Evolutionary conservation across 2,329 filamentous ascomycete species (phyloP).

Genomic region (Pestalotiopsis sp.): DNA sequence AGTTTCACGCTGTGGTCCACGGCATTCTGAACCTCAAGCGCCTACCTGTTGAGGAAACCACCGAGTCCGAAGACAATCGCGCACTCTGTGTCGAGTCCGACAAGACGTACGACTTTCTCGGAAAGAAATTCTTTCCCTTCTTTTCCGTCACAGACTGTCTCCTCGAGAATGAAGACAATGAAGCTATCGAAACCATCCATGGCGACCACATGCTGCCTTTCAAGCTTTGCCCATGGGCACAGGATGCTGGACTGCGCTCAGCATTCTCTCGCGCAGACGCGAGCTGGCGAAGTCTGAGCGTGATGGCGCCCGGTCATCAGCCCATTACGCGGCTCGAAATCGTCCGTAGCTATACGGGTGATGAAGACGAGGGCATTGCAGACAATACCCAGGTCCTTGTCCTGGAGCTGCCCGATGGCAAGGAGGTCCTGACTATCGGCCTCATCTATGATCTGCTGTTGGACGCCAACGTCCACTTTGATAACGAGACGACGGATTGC

Average conservation of each 20-base stretch:
- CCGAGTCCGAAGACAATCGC: too few species aligned
- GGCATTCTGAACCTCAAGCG: background rate
- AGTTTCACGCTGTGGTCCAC: slow-evolving; percentile 15
- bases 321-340: slow-evolving; percentile 23
- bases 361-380: background rate
- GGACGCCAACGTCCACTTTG: slow-evolving; percentile 15
- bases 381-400: slow-evolving; percentile 23
- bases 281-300: slow-evolving; percentile 24
- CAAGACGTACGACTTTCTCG: slow-evolving; percentile 10
- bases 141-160: slow-evolving; percentile 23
- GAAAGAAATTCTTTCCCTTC: slow-evolving; percentile 18
- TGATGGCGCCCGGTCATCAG: slow-evolving; percentile 18
- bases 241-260: slow-evolving; percentile 5
- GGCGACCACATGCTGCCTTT: slow-evolving; percentile 25
- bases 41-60: too few species aligned
- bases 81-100: too few species aligned
- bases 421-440: slow-evolving; percentile 23
- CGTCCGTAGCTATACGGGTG: background rate
- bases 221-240: slow-evolving; percentile 22
- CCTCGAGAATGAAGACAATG: slow-evolving; percentile 15
- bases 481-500: slow-evolving; percentile 23
- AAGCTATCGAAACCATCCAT: slow-evolving; percentile 16
- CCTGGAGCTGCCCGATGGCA: slow-evolving; percentile 18
- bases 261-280: slow-evolving; percentile 21
- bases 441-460: slow-evolving; percentile 24